Conservation (phyloP, 1,284 basidiomycete genomes). For the Peniophora sp. region DNA sequence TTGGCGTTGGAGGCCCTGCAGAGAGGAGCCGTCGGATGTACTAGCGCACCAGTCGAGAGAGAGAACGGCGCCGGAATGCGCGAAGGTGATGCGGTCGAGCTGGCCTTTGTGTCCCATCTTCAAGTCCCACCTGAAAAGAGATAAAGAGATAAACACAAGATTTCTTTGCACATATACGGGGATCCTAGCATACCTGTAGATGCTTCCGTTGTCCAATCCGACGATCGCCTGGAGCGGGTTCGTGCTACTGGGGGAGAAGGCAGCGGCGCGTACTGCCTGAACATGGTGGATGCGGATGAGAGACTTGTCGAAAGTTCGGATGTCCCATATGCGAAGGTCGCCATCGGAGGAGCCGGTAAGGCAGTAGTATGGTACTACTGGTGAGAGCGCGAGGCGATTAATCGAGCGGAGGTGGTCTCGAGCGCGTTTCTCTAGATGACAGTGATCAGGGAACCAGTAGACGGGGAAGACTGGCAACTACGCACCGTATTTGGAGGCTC, state of each 20-base stretch:
- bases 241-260: constrained; percentile 60
- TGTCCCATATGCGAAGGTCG: constrained; percentile 77
- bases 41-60: constrained; percentile 68
- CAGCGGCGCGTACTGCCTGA: constrained; percentile 61
- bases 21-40: neutral
- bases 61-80: constrained; percentile 72
- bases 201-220: constrained; percentile 73
- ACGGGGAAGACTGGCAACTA: constrained; percentile 8
- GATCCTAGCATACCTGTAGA: constrained; percentile 19
- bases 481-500: constrained; percentile 64
- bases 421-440: constrained; percentile 51
- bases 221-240: constrained; percentile 66
- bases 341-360: constrained; percentile 82
- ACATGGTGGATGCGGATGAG: constrained; percentile 71
- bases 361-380: constrained; percentile 58
- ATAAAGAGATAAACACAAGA: neutral
- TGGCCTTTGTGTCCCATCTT: constrained; percentile 64
- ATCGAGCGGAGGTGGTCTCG: constrained; percentile 75
- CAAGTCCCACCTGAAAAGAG: constrained; percentile 64
- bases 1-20: neutral
- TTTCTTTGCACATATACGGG: neutral
- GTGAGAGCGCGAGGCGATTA: constrained; percentile 61
- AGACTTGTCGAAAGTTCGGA: constrained; percentile 63
- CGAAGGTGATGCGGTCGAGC: constrained; percentile 70
- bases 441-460: constrained; percentile 9